A percentile compares a stretch with the other conserved stretches of the same genome.
These are phyloP conservation scores for Cordyceps militaris DNA, from an alignment of 2,329 filamentous ascomycete species.

Conservation along the genomic window DNA sequence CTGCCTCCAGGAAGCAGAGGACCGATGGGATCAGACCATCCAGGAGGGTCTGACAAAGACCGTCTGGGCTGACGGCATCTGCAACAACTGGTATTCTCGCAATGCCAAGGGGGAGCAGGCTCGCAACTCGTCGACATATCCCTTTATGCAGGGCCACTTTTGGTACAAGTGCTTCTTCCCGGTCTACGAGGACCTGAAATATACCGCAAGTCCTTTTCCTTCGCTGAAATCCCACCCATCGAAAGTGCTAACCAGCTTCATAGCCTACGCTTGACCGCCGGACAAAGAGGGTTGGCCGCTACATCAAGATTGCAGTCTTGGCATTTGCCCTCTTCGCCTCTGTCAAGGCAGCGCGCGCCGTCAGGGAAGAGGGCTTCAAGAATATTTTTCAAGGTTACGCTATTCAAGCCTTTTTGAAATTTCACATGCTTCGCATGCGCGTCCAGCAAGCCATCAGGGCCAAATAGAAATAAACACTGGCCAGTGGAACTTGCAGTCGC, in stretches of 20 bases:
- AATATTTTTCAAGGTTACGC: slow-evolving; percentile 3
- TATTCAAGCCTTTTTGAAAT: slow-evolving; percentile 2
- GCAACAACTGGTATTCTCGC: slow-evolving; percentile 31
- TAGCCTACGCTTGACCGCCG: slow-evolving; percentile 2
- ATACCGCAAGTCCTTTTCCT: slow-evolving; percentile 22
- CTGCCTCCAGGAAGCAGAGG: slow-evolving; percentile 29
- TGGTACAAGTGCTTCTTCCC: slow-evolving; percentile 33
- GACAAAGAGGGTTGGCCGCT: background rate
- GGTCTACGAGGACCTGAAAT: slow-evolving; percentile 25
- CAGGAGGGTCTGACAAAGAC: slow-evolving; percentile 27
- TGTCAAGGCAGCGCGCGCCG: background rate
- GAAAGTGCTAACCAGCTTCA: background rate
- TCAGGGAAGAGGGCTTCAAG: slow-evolving; percentile 6
- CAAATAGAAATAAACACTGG: background rate
- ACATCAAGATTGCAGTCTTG: slow-evolving; percentile 1
- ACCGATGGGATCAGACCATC: slow-evolving; percentile 24
- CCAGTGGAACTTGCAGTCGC: background rate
- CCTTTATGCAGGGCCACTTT: slow-evolving; percentile 27
- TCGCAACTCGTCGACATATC: slow-evolving; percentile 31
- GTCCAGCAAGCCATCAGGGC: background rate
- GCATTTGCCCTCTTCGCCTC: slow-evolving; percentile 3
- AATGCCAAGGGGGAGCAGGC: slow-evolving; percentile 18
- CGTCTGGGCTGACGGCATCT: slow-evolving; percentile 28
- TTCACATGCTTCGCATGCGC: slow-evolving; percentile 7
- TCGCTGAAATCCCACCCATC: background rate